These are phyloP conservation scores for Naganishia kalamii DNA, from an alignment of 768 basidiomycete genomes.

Conservation along the genomic window DNA sequence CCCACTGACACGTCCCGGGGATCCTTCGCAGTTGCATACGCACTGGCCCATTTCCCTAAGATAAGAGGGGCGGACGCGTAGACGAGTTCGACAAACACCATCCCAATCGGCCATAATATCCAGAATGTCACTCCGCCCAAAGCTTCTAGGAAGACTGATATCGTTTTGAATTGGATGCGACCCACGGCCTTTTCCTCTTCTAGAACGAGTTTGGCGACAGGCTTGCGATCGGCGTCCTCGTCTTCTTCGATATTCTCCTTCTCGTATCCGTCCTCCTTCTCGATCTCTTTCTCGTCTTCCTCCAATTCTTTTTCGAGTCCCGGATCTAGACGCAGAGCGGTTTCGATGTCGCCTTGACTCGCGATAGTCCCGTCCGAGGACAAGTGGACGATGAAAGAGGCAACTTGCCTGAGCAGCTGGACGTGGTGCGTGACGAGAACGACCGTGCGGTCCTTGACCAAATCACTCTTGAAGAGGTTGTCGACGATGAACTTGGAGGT, in stretches of 20 bases:
- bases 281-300: conserved; percentile 22
- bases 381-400: conserved; percentile 43
- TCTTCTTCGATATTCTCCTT: conserved; percentile 9
- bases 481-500: conserved; percentile 55
- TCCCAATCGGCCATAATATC: conserved; percentile 35
- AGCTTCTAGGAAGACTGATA: conserved; percentile 37
- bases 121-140: conserved; percentile 46
- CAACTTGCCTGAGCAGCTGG: conserved; percentile 41
- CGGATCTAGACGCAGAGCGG: conserved; percentile 49
- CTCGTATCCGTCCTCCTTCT: conserved; percentile 36
- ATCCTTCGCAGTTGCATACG: conserved; percentile 34
- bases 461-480: conserved; percentile 52
- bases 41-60: conserved; percentile 43
- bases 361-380: conserved; percentile 38
- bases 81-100: conserved; percentile 36
- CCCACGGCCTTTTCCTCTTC: conserved; percentile 46
- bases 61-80: conserved; percentile 36
- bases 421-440: conserved; percentile 52
- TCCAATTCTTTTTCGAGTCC: conserved; percentile 57
- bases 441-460: conserved; percentile 54
- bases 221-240: conserved; percentile 27
- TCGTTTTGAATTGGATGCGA: conserved; percentile 37
- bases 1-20: conserved; percentile 36
- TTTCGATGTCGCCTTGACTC: conserved; percentile 39
- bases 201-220: conserved; percentile 38